Percentiles rank a stretch among this genome's conserved stretches.
These are phyloP conservation scores for Escallonia herrerae DNA, from an alignment of 129 eudicot species.

Conservation along the genomic window DNA sequence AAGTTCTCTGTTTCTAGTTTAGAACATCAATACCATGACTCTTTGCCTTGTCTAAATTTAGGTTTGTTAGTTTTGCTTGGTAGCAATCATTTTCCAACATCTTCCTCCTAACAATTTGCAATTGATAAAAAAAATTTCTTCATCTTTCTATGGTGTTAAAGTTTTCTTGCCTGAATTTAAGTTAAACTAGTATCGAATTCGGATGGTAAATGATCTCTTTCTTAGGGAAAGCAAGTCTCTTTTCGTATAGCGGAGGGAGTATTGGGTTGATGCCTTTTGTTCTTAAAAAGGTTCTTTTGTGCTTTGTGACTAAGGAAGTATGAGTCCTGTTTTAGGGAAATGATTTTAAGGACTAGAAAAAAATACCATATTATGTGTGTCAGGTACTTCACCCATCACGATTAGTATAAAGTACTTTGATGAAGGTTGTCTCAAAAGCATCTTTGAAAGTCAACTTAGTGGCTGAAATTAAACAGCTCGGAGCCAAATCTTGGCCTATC, in stretches of 20 bases:
- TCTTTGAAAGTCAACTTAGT: slow-evolving; percentile 2
- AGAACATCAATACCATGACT: background rate
- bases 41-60: no score
- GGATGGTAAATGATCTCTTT: no score
- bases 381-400: background rate
- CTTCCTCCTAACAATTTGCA: no score
- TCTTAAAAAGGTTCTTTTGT: background rate
- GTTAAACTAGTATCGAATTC: no score
- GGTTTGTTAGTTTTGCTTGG: no score
- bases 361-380: background rate
- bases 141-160: no score
- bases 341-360: background rate
- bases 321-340: background rate
- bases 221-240: no score
- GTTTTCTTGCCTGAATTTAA: no score
- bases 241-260: no score
- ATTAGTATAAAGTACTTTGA: background rate
- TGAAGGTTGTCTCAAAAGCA: background rate
- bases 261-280: background rate
- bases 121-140: no score
- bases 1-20: background rate
- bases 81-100: no score
- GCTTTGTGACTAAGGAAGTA: background rate
- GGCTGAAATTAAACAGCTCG: background rate
- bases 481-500: background rate